phyloP scores from a whole-genome alignment of 768 basidiomycete species.

The Pluteus cervinus region DNA sequence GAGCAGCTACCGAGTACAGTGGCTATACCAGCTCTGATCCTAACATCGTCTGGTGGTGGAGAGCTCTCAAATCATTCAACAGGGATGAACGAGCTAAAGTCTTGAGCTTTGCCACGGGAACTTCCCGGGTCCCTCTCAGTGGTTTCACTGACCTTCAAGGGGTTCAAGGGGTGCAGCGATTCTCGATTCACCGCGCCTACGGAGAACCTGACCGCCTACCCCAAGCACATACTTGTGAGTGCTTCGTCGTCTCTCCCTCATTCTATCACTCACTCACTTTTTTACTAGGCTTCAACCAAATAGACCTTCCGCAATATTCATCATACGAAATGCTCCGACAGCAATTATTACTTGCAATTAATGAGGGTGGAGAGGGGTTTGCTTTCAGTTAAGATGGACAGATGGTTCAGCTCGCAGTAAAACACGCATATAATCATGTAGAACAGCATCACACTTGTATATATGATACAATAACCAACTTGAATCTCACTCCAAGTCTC shows the following conservation, averaged over 20 bases:
- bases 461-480: no score
- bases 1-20: conserved; percentile 86
- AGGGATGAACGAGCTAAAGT: conserved; percentile 96
- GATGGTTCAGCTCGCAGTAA: conserved; percentile 25
- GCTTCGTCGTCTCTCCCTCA: neutral
- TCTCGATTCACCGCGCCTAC: conserved; percentile 94
- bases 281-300: conserved; percentile 80
- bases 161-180: conserved; percentile 89
- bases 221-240: conserved; percentile 85
- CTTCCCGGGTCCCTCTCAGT: conserved; percentile 87
- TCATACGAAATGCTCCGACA: conserved; percentile 96
- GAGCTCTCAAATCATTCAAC: conserved; percentile 94
- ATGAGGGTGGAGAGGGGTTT: conserved; percentile 94
- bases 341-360: conserved; percentile 86
- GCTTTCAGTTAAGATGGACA: conserved; percentile 52
- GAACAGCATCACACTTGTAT: no score
- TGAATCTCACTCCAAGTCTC: neutral
- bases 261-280: conserved; percentile 10
- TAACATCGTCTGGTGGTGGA: conserved; percentile 99
- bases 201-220: conserved; percentile 80
- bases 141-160: conserved; percentile 96
- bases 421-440: no score
- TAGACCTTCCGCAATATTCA: conserved; percentile 90
- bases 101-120: conserved; percentile 92
- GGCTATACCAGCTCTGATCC: conserved; percentile 87